These are phyloP conservation scores for Epichloe hybrida DNA, from an alignment of 2,329 filamentous ascomycete genomes.

Conservation along the genomic window DNA sequence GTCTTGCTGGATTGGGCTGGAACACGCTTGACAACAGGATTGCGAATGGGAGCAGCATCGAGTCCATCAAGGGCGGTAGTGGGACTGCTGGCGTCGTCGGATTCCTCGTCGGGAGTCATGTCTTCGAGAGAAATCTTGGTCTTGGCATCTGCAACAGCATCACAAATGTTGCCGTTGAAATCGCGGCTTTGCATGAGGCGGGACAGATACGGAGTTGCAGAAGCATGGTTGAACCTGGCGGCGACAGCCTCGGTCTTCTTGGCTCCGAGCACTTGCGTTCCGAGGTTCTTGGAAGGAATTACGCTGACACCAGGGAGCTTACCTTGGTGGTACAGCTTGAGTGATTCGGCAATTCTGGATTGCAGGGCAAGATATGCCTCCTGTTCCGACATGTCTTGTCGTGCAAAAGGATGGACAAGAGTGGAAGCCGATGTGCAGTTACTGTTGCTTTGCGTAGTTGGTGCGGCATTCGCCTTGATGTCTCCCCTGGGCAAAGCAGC, in stretches of 20 bases:
- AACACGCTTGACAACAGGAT: slow-evolving; percentile 39
- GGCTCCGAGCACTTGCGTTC: background rate
- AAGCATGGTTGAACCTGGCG: slow-evolving; percentile 35
- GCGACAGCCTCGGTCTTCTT: background rate
- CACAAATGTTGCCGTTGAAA: slow-evolving; percentile 44
- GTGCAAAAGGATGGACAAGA: slow-evolving; percentile 22
- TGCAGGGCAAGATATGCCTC: slow-evolving; percentile 37
- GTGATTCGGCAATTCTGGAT: slow-evolving; percentile 39
- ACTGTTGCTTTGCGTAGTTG: background rate
- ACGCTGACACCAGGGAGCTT: slow-evolving; percentile 33
- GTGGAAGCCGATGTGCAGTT: slow-evolving; percentile 2
- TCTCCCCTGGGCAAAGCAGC: slow-evolving; percentile 9
- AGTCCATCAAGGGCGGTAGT: slow-evolving; percentile 6
- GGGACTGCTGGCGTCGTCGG: slow-evolving; percentile 23
- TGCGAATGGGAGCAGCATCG: slow-evolving; percentile 14
- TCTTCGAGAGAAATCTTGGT: slow-evolving; percentile 37
- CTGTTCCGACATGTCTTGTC: slow-evolving; percentile 35
- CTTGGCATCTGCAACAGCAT: slow-evolving; percentile 46
- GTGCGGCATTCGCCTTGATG: slow-evolving; percentile 10
- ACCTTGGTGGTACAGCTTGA: slow-evolving; percentile 38
- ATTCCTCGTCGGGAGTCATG: slow-evolving; percentile 39
- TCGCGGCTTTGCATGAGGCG: slow-evolving; percentile 48
- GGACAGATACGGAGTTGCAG: slow-evolving; percentile 54
- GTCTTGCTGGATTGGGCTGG: slow-evolving; percentile 41
- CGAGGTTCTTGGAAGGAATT: slow-evolving; percentile 26